Evolutionary conservation across 2,329 filamentous ascomycete genomes (phyloP), one percentile per base, ranked within the genome.

Genomic region (Amphichorda felina): DNA sequence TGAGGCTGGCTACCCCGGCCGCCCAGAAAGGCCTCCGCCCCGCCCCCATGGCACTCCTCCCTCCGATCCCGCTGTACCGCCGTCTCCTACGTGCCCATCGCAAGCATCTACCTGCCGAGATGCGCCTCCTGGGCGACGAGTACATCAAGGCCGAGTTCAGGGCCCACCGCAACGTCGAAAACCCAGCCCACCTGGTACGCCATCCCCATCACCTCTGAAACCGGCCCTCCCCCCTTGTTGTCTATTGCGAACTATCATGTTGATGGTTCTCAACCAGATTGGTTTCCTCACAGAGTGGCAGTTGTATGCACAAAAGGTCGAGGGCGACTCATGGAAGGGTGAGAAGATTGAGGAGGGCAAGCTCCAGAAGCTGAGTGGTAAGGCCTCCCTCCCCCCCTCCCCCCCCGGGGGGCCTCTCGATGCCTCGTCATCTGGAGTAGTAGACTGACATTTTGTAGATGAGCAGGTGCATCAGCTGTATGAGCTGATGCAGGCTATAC

Each of bases 271-370:
- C 6, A 24, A 9, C 11, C 45, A 94, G 86, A 86, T 96, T 48
- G 91, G 89, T 2, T 98, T 98, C 57, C 68, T 98, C 46, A 89
- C 84, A 0, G 88, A 96, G 57, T 98, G 89, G 89, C 91, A 98
- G 57, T 63, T 85, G 35, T 98, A 96, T 53, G 88, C 87, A 2
- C 89, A 98, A 55, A 79, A 86, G 53, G 63, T 98, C 13, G 89
- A 96, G 52, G 89, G 88, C 0, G 81, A 94, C 36, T 57, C 70
- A 0, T 96, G 91, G 91, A 68, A 72, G 40, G 89, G 81, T 2
- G 84, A 85, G 43, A 89, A 80, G 55, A 69, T 96, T 55, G 89
- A 96, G 43, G 74, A 75, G 46, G 66, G 63, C 1, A 94, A 94
- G 59, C 66, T 96, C 38, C 79, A 86, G 41, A 95, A 94, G 60